Evolutionary conservation across 371 early-diverging fungal genomes (phyloP).

Genomic region (Vairimorpha necatrix): DNA sequence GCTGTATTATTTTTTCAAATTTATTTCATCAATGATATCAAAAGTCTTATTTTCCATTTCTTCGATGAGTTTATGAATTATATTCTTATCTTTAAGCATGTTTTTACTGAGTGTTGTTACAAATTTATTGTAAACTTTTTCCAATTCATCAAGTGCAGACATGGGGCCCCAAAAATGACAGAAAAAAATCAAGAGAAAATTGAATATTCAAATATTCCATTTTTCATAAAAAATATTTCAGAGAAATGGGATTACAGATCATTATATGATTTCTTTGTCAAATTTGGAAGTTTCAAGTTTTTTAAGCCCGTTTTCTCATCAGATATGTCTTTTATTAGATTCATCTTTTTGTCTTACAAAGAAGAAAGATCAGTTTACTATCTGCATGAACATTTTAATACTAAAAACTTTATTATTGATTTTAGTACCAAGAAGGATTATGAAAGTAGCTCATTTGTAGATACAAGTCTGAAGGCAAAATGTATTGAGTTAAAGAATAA

Average conservation of each 20-base stretch:
- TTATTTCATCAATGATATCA: background rate
- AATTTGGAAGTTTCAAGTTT: background rate
- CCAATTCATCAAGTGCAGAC: background rate
- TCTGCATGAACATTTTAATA: background rate
- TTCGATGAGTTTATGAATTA: background rate
- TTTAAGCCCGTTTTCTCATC: background rate
- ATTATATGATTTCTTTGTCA: background rate
- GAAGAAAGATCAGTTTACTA: background rate
- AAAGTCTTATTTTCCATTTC: background rate
- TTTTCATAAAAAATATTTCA: background rate
- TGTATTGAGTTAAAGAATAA: background rate
- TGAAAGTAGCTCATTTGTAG: too few relatives aligned
- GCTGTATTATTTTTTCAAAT: background rate
- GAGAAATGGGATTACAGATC: background rate
- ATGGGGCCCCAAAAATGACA: background rate
- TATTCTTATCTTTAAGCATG: background rate
- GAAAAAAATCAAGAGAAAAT: too few relatives aligned
- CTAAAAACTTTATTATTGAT: background rate
- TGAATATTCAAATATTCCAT: background rate
- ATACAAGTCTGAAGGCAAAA: too few relatives aligned
- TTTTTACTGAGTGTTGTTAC: background rate
- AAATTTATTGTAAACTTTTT: conserved; percentile 7
- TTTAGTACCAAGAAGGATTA: background rate
- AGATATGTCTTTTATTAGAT: background rate
- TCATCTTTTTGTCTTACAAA: conserved; percentile 1